Conservation (phyloP, 139 green algal species). For the Coelastrella sp. region DNA sequence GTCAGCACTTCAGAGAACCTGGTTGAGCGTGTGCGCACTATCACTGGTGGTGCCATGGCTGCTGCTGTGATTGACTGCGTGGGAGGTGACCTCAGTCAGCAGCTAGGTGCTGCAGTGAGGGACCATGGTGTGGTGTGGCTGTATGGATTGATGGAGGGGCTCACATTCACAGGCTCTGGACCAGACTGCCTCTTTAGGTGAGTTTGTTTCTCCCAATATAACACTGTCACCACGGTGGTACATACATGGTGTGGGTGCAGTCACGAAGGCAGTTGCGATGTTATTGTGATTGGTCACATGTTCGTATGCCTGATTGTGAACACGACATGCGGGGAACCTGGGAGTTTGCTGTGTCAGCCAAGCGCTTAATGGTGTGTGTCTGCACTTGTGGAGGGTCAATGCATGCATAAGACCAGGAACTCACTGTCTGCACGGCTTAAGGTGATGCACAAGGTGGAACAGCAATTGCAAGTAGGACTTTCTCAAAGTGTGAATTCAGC, state of each 20-base stretch:
- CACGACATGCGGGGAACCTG: no score
- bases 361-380: no score
- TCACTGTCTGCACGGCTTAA: no score
- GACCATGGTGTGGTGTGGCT: conserved; percentile 32
- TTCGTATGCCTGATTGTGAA: no score
- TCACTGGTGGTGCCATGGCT: conserved; percentile 26
- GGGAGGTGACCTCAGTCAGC: conserved; percentile 11
- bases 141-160: conserved; percentile 46
- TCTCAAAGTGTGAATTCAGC: no score
- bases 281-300: background rate
- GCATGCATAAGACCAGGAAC: no score
- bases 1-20: conserved; percentile 4
- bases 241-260: background rate
- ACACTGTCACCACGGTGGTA: background rate
- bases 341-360: no score
- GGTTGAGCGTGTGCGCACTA: conserved; percentile 30
- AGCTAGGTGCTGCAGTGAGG: conserved; percentile 27
- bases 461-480: no score
- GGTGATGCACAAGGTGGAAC: no score
- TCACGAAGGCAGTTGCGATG: background rate
- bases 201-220: background rate
- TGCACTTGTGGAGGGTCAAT: no score
- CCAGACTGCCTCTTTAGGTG: conserved; percentile 41
- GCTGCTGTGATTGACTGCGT: conserved; percentile 32
- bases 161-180: conserved; percentile 26